These are phyloP conservation scores for Poteriospumella lacustris DNA, from an alignment of 108 stramenopile genomes.

Conservation along the genomic window DNA sequence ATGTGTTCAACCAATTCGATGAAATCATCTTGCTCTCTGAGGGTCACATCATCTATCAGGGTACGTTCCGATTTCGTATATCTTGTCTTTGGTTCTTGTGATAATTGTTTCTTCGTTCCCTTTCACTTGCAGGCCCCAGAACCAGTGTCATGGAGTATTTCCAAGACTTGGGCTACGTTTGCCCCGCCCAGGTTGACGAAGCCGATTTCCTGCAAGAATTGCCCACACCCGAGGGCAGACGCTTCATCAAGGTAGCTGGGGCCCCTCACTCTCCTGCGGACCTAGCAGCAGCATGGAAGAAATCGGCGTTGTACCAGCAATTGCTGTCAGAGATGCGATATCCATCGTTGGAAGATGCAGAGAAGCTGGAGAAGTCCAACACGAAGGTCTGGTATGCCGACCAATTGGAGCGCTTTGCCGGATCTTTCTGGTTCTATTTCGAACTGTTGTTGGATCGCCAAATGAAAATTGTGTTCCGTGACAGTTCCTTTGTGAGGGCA, in stretches of 20 bases:
- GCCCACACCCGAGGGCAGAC: conserved; percentile 5
- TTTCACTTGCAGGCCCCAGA: conserved; percentile 58
- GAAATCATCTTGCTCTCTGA: conserved; percentile 72
- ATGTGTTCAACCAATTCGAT: conserved; percentile 85
- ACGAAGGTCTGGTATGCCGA: neutral
- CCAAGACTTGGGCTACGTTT: conserved; percentile 56
- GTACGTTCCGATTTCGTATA: too few relatives aligned
- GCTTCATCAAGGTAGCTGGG: neutral
- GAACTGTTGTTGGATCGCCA: neutral
- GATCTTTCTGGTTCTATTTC: neutral
- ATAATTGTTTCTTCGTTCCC: neutral
- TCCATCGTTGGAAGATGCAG: neutral
- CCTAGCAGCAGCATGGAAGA: neutral
- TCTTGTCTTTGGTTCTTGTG: too few relatives aligned
- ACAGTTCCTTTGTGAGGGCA: neutral
- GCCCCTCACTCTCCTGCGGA: neutral
- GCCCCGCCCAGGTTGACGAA: conserved; percentile 66
- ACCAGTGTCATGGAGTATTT: conserved; percentile 60
- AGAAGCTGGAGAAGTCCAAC: neutral
- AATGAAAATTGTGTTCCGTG: neutral
- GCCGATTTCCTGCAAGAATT: conserved; percentile 64
- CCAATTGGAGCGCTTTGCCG: neutral
- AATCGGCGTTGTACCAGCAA: neutral
- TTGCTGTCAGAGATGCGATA: neutral
- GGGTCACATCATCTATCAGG: conserved; percentile 73